Evolutionary conservation across 2,329 filamentous ascomycete genomes (phyloP).

Genomic region (Phaeosphaeria sp.): DNA sequence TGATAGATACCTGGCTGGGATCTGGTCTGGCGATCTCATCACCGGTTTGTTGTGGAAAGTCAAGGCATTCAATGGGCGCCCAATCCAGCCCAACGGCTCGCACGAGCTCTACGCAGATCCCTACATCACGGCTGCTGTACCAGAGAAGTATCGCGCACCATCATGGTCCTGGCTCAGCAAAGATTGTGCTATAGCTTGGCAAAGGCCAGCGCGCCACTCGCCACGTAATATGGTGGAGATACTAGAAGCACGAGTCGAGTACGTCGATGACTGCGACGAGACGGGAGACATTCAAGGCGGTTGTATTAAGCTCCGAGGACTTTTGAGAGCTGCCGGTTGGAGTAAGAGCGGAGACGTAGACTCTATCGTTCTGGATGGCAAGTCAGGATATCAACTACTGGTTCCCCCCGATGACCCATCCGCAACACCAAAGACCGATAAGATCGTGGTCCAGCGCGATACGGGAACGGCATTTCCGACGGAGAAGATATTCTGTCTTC

Average conservation of each 20-base stretch:
- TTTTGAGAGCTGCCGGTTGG: background rate
- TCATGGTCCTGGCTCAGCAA: slow-evolving; percentile 8
- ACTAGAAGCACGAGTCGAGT: background rate
- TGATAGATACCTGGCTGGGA: slow-evolving; percentile 3
- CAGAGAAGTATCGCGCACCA: slow-evolving; percentile 1
- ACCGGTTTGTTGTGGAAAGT: slow-evolving; percentile 3
- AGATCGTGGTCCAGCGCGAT: background rate
- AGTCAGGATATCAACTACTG: background rate
- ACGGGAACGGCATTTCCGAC: background rate
- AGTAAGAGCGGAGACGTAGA: background rate
- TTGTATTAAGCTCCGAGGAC: background rate
- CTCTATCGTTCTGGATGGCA: slow-evolving; percentile 2
- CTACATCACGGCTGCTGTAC: slow-evolving; percentile 4
- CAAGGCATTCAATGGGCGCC: slow-evolving; percentile 1
- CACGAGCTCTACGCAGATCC: background rate
- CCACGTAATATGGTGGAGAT: background rate
- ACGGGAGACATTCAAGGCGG: background rate
- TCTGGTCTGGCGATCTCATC: slow-evolving; percentile 2
- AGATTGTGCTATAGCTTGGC: slow-evolving; percentile 2
- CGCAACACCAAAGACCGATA: background rate
- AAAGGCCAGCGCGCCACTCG: background rate
- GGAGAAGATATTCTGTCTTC: slow-evolving; percentile 1
- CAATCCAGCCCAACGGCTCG: slow-evolving; percentile 5
- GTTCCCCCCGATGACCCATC: background rate
- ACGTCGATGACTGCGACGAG: background rate